Evolutionary conservation across 352 stramenopile genomes (phyloP), one percentile per base, ranked within the genome.

Genomic region (Pythium rhizo-oryzae): DNA sequence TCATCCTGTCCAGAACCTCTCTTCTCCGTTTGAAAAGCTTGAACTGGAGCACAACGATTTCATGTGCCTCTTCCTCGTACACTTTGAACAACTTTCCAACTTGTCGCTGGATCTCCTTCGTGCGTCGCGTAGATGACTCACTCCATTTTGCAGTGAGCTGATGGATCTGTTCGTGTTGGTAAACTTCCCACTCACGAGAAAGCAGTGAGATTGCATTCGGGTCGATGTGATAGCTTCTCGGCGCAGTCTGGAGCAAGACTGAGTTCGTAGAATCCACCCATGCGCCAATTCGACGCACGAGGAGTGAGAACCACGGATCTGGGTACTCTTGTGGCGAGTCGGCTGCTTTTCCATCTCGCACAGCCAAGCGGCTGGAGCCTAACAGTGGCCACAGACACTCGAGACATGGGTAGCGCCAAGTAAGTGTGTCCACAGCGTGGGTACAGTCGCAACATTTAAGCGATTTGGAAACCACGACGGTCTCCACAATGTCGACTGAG

Each of bases 21-120:
- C 50, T 18, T 19, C 53, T 65, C 28, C 71, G 61, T 25, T 74
- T 72, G 46, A 59, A 19, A 30, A 71, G 66, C 21, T 58, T 57
- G 37, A 59, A 71, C 12, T 57, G 50, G 1, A 81, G 56, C 15
- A 69, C 41, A 1, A 63, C 64, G 1, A 81, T 35, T 16, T 81
- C 71, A 0, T 11, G 30, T 1, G 74, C 62, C 33, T 79, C 74
- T 43, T 83, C 76, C 39, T 83, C 76, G 24, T 81, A 71, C 4
- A 78, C 56, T 56, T 71, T 69, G 12, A 77, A 75, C 8, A 81
- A n/a, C 33, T 71, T 75, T 8, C 59, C 37, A 3, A 77, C 41
- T 25, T 79, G 70, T 1, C 69, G 58, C 8, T 72, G 33, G 11
- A 79, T 65, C 28, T 81, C 74, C 43, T 41, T 56, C 6, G 62